Evolutionary conservation across 208 protist species (phyloP), one percentile per base, ranked within the genome.

Genomic region (Vickermania ingenoplastis): DNA sequence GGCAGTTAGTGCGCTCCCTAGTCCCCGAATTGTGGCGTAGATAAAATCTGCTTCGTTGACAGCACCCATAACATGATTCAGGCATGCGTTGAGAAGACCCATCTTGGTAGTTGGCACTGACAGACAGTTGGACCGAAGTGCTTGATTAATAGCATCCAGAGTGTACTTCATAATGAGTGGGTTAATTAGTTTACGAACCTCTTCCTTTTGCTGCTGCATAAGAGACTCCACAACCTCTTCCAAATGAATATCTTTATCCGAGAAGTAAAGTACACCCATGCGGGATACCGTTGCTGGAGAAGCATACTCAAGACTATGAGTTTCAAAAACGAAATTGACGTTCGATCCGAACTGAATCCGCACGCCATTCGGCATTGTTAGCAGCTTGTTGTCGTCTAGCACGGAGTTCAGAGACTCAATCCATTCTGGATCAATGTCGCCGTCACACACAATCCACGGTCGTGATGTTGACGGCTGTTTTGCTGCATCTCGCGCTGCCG

Each of bases 341-440:
- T 97, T 97, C 2, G 74, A 63, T 17, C 89, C 79, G 77, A 99
- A 98, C 61, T 97, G 95, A 29, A 98, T 94, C 52, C 97, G 89
- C 27, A 98, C 97, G 54, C 96, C 96, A 66, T 98, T 99, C 3
- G 97, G 96, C 67, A 99, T 91, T 28, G 97, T 99, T 22, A 99
- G 80, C 36, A 98, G 81, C 62, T 97, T 98, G 86, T 99, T 99
- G 73, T 99, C 98, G 70, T 99, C 98, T 24, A 99, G 76, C 17
- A 99, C 98, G 26, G 97, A 98, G 83, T 99, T 99, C 29, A 99
- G 81, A 36, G 97, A 98, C 79, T 99, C 97, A 54, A 99, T 97
- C 97, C 96, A 99, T 63, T 98, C 94, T 4, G 97, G 92, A 81
- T 99, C 97, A 64, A 99, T 97, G 65, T 97, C 96, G 31, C 97